Evolutionary conservation across 345 rosid genomes (phyloP).

Genomic region (Mallotus nudiflorus): DNA sequence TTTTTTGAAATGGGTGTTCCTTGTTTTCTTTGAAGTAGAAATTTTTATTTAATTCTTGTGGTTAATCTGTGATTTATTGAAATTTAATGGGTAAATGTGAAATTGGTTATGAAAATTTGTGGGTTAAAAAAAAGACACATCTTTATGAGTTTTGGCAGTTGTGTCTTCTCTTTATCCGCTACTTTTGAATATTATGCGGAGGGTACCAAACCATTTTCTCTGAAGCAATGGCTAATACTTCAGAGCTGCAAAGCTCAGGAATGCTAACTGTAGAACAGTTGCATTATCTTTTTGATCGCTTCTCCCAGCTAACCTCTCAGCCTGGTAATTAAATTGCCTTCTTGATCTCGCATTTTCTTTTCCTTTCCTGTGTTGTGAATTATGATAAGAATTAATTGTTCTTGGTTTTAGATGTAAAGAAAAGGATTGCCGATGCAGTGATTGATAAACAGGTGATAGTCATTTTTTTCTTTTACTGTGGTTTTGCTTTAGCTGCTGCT

Average conservation of each 20-base stretch:
- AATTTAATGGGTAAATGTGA: not conserved
- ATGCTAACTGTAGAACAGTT: conserved; percentile 67
- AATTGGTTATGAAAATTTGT: not conserved
- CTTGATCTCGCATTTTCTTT: conserved; percentile 1
- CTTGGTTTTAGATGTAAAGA: conserved; percentile 61
- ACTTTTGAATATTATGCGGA: not conserved
- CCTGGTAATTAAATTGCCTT: conserved; percentile 42
- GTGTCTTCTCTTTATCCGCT: conserved; percentile 5
- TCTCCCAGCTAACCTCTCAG: conserved; percentile 56
- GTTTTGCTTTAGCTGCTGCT: not conserved
- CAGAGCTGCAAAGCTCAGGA: conserved; percentile 45
- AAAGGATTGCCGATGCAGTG: conserved; percentile 73
- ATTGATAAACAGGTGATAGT: conserved; percentile 65
- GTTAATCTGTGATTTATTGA: not conserved
- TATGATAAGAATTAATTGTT: not conserved
- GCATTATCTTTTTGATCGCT: conserved; percentile 67
- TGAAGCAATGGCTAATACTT: not conserved
- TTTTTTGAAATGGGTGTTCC: too few relatives aligned
- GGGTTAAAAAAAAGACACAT: not conserved
- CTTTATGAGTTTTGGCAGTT: not conserved
- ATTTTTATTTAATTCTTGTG: not conserved
- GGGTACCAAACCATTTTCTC: not conserved
- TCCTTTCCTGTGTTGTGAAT: not conserved
- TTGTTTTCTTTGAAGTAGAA: not conserved
- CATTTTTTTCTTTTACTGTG: not conserved